Evolutionary conservation across 1,139 yeast species (phyloP), one percentile per base, ranked within the genome.

Genomic region (Sporopachydermia cereana): DNA sequence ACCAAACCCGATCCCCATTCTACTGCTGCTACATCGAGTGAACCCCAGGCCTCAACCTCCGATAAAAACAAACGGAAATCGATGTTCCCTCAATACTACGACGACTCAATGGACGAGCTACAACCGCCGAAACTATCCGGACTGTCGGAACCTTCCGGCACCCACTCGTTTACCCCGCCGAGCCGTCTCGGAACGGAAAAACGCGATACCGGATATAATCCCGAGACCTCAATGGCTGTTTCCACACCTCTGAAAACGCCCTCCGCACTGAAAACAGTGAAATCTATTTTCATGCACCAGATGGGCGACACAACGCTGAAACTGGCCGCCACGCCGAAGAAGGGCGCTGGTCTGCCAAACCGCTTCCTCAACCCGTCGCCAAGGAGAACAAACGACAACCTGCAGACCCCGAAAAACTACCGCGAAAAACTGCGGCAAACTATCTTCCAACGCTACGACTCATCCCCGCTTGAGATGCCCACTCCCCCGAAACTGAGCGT

Each of bases 221-320:
- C n/a, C n/a, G n/a, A n/a, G n/a, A 43, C 16, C 42, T 25, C 16
- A 44, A 36, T 21, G 36, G 30, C 24, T 45, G 12, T 34, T 31
- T 24, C 34, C 42, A 4, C 41, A 30, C 27, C 5, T 24, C 24
- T 3, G 31, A n/a, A 24, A 23, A 12, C 20, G 3, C 21, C 22
- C 21, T 14, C 43, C 9, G 17, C 21, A 20, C 30, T 27, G 17
- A 24, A 27, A 14, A 12, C 17, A 21, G 41, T 36, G 5, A 17
- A 47, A 34, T 47, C 49, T 30, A 50, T 53, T 12, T 49, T 63
- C n/a, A 49, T 62, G 3, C 68, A 64, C 45, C 61, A 62, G 24
- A 64, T 62, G 3, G 53, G 62, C 34, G 61, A 62, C 49, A 53
- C 55, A 43, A 59, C 57, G 44, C 63, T 66, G 67, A 54, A 59